These are phyloP conservation scores for Suillus ampliporus DNA, from an alignment of 768 basidiomycete genomes.

Conservation along the genomic window DNA sequence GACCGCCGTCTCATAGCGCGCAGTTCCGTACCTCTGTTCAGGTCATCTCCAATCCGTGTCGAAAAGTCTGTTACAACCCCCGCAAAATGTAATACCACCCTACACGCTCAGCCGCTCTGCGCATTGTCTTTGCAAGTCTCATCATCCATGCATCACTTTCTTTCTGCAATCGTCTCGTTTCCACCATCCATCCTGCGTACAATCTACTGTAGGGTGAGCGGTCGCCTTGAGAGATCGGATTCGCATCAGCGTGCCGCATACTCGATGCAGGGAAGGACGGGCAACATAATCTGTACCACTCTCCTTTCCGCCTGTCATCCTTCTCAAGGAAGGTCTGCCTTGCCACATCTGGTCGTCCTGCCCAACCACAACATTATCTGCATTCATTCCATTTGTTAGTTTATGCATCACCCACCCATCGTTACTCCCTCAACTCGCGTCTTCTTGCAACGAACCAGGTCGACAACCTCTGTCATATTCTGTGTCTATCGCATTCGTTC, in stretches of 20 bases:
- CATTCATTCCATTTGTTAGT: slow-evolving; percentile 51
- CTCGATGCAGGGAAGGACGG: slow-evolving; percentile 18
- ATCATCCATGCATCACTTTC: slow-evolving; percentile 70
- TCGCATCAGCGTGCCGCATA: slow-evolving; percentile 26
- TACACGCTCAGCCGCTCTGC: slow-evolving; percentile 64
- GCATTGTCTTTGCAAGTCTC: slow-evolving; percentile 67
- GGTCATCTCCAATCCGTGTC: slow-evolving; percentile 49
- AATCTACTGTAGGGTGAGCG: slow-evolving; percentile 40
- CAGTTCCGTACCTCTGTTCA: slow-evolving; percentile 10
- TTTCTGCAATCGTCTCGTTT: slow-evolving; percentile 62
- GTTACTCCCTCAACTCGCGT: slow-evolving; percentile 49
- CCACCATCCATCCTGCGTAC: slow-evolving; percentile 50
- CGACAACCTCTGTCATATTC: slow-evolving; percentile 52
- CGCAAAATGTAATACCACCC: slow-evolving; percentile 83
- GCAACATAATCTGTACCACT: slow-evolving; percentile 3
- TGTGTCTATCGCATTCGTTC: slow-evolving; percentile 58
- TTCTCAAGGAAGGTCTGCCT: slow-evolving; percentile 20
- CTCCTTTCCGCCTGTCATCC: slow-evolving; percentile 15
- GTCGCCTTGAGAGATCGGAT: slow-evolving; percentile 12
- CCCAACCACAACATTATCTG: slow-evolving; percentile 42
- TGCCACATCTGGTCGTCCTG: slow-evolving; percentile 26
- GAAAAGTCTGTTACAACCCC: slow-evolving; percentile 55
- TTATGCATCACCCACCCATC: slow-evolving; percentile 62
- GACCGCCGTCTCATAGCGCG: slow-evolving; percentile 60
- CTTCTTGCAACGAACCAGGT: slow-evolving; percentile 54